These are phyloP conservation scores for Discostella stelligeroides DNA, from an alignment of 108 stramenopile genomes.

Conservation along the genomic window DNA sequence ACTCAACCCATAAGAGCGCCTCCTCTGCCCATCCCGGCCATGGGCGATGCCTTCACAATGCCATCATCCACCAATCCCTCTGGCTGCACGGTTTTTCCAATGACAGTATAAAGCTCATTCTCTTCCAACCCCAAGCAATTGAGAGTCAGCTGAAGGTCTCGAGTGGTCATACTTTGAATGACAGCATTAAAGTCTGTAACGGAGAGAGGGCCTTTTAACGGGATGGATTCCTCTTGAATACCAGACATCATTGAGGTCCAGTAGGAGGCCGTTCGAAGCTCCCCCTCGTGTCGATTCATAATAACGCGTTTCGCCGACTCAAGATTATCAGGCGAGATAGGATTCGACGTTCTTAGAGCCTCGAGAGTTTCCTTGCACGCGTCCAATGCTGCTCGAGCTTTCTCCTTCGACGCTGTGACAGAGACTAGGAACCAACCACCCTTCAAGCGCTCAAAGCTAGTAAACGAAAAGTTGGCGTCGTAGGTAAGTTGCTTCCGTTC, in stretches of 20 bases:
- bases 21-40: constrained; percentile 88
- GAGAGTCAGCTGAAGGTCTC: constrained; percentile 85
- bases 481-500: constrained; percentile 96
- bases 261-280: constrained; percentile 85
- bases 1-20: constrained; percentile 73
- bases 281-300: constrained; percentile 92
- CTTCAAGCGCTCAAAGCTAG: constrained; percentile 87
- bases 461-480: constrained; percentile 96
- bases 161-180: constrained; percentile 85
- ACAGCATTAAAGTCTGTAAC: constrained; percentile 91
- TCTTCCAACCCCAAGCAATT: constrained; percentile 81
- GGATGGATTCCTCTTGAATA: constrained; percentile 90
- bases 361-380: constrained; percentile 94
- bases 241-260: constrained; percentile 95
- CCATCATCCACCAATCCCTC: constrained; percentile 69
- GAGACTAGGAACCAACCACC: constrained; percentile 97
- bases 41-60: constrained; percentile 73
- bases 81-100: constrained; percentile 82
- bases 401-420: constrained; percentile 95
- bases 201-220: constrained; percentile 89
- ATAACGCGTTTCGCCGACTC: constrained; percentile 95
- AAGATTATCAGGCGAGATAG: constrained; percentile 91
- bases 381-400: constrained; percentile 89
- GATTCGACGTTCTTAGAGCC: constrained; percentile 65
- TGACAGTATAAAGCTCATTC: constrained; percentile 80